Conservation (phyloP, 495 filamentous ascomycete genomes). For the Mycothermus thermophilus region DNA sequence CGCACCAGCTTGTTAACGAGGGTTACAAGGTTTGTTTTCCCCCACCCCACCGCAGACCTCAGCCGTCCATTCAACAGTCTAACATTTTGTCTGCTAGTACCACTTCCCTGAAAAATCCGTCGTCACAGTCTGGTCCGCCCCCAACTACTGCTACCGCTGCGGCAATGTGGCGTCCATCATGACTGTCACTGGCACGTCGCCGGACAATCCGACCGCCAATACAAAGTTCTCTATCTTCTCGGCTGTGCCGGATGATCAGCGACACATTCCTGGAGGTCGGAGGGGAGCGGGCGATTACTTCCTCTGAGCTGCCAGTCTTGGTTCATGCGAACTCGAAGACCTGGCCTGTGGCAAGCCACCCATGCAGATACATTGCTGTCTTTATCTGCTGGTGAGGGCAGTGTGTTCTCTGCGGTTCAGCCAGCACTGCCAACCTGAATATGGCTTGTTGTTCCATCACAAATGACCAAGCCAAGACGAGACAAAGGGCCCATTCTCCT, state of each 20-base stretch:
- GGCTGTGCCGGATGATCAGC: conserved; percentile 82
- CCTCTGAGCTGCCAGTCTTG: no score
- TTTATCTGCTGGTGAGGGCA: no score
- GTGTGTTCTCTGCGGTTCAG: no score
- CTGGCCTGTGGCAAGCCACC: no score
- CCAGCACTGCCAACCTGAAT: no score
- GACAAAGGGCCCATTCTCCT: no score
- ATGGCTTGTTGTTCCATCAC: no score
- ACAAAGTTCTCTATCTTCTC: conserved; percentile 90
- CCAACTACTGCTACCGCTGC: conserved; percentile 98
- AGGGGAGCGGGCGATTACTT: conserved; percentile 88
- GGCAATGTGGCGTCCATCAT: conserved; percentile 96
- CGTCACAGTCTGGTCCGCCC: conserved; percentile 97
- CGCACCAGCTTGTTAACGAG: conserved; percentile 95
- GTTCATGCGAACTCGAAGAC: no score
- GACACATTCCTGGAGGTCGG: conserved; percentile 70
- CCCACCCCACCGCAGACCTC: not conserved
- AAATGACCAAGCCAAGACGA: no score
- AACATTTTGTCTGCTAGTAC: conserved; percentile 39
- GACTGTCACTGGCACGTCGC: no score
- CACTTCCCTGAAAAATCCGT: conserved; percentile 93
- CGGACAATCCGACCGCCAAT: conserved; percentile 65
- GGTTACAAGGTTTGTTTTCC: conserved; percentile 65
- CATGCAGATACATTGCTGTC: no score
- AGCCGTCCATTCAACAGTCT: not conserved